Conservation (phyloP, 805 yeast genomes). For the Debaryomyces hansenii region DNA sequence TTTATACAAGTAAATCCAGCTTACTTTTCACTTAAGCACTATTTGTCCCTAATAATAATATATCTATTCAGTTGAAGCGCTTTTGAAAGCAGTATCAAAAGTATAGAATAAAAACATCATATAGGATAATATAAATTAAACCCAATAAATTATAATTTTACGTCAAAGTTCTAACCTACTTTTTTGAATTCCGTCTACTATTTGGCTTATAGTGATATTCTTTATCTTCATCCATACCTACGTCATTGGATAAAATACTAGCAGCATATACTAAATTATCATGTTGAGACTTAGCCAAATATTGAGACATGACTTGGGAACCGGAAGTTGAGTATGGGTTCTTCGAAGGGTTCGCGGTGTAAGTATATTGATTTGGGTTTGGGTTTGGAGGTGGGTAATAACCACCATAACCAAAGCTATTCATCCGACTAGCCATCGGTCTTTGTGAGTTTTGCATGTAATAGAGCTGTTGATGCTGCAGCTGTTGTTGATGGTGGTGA, state of each 20-base stretch:
- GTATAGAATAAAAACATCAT: too few species aligned
- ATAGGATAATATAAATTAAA: too few species aligned
- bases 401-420: background rate
- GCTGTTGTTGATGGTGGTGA: constrained; percentile 10
- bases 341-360: constrained; percentile 6
- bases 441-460: constrained; percentile 6
- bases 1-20: constrained; percentile 7
- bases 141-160: too few species aligned
- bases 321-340: constrained; percentile 41
- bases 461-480: constrained; percentile 11
- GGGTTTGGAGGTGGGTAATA: constrained; percentile 5
- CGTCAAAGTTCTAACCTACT: background rate
- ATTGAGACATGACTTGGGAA: constrained; percentile 76
- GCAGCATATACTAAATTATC: constrained; percentile 53
- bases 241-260: constrained; percentile 18
- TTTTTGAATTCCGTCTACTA: constrained; percentile 1
- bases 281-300: constrained; percentile 70
- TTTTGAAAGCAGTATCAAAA: too few species aligned
- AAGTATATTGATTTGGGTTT: constrained; percentile 4
- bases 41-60: background rate
- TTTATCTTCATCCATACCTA: constrained; percentile 15
- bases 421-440: background rate
- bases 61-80: background rate
- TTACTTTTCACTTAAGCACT: background rate
- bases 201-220: constrained; percentile 3